Base-by-base conservation (phyloP, 495 filamentous ascomycete genomes). In the Evansstolkia leycettana region DNA sequence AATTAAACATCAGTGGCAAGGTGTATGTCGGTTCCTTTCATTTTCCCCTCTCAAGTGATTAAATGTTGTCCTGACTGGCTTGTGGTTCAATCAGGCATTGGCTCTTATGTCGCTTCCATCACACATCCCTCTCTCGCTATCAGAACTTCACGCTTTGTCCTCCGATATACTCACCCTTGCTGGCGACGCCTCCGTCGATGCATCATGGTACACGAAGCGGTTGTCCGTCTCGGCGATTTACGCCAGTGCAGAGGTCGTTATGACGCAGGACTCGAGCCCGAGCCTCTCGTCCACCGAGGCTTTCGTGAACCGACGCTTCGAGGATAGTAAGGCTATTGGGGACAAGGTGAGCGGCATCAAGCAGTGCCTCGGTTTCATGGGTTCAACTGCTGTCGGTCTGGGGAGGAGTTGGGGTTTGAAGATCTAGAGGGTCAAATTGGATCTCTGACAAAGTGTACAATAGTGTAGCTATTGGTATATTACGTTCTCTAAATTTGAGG, bases 161-260 rank as follows among this genome's bases (percentile, higher is more conserved):
- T 86, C 90, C 57, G 90, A 98, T 58, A 89, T 98, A 18, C 76
- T 79, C 54, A 82, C 70, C 45, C 74, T 94, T 2, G 75, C 92
- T 0, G 85, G 84, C 28, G 92, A 95, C 53, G 60, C 60, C 3
- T 73, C 75, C 10, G 81, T 94, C 41, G 88, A 95, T 50, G 69
- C 75, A 0, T 72, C 70, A 8, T 96, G 90, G 90, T 98, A 96
- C 52, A 82, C 86, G 36, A 90, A 90, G 54, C 77, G 90, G 5
- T 73, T 79, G 5, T 75, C 74, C 1, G 64, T 96, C 4, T 73
- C 80, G 2, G 67, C 75, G 8, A 75, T 94, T 44, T 98, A 96
- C 51, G 82, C 84, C 16, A 80, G 77, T 26, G 73, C 80, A 17
- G 90, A 98, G 56, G 62, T 94, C 2, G 87, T 87, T 57, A 93